Base-by-base conservation (phyloP, 2,329 filamentous ascomycete genomes). In the Hymenoscyphus scutula region DNA sequence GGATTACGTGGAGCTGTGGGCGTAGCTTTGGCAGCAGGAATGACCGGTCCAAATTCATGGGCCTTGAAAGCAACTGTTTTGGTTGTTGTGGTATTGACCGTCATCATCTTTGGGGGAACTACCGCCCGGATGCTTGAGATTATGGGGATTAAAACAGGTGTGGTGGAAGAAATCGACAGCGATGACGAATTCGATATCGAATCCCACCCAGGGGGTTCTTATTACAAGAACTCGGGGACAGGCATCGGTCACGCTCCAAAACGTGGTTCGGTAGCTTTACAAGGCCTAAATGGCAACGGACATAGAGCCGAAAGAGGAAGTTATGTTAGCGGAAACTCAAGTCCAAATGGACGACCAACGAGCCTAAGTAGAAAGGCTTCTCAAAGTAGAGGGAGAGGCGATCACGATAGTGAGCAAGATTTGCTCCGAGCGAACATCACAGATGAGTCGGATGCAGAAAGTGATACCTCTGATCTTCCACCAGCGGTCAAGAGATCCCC, bases 121-220 rank as follows among this genome's bases (percentile, higher is more conserved):
- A 99, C 95, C 0, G 93, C 94, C 13, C 89, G 94, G 61, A 99
- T 99, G 95, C 81, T 99, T 19, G 95, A 99, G 75, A 99, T 99
- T 60, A 80, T 98, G 17, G 90, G 92, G n/a, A 99, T 99, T 65
- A 87, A 92, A 62, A 99, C 94, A 0, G 95, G 95, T 0, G 94
- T 99, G 0, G 91, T 97, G 0, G 95, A 99, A 71, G 95, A 99
- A 74, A 90, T 96, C 53, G 95, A 99, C 74, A 97, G 92, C 53
- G 95, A 99, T 73, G 95, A 99, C 73, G 95, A 99, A 76, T 99
- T 99, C 71, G 95, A 99, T 74, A 99, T 97, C 65, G 95, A 75
- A 64, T 70, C 71, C 23, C 67, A 73, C 27, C 69, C 72, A 11
- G 72, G 70, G 53, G 69, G 66, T 30, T 72, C 69, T 11, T 96